Percentiles rank a stretch among this genome's conserved stretches.
Evolutionary conservation across 2,329 filamentous ascomycete species (phyloP).

Genomic region (Penicillium sp.): DNA sequence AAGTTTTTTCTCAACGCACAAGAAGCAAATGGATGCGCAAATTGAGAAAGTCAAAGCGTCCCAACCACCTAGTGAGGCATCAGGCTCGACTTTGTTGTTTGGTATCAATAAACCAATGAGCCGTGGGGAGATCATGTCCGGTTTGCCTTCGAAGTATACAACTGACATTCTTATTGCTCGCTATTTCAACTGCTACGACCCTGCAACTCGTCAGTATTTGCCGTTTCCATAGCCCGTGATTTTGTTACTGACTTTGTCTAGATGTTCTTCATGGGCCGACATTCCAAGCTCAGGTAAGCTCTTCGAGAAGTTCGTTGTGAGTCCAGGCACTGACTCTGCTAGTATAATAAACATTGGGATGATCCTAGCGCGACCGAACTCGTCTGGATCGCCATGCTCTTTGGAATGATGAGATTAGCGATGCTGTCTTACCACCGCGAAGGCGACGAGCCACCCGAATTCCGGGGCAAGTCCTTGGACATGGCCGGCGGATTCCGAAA

Average conservation of each 20-base stretch:
- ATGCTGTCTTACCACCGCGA: constrained; percentile 55
- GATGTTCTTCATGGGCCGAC: constrained; percentile 74
- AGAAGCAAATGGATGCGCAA: constrained; percentile 78
- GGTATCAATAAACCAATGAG: constrained; percentile 61
- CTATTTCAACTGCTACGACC: constrained; percentile 78
- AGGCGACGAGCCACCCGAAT: constrained; percentile 56
- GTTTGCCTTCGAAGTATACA: constrained; percentile 69
- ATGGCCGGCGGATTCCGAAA: constrained; percentile 41
- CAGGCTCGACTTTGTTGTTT: constrained; percentile 69
- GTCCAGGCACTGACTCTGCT: constrained; percentile 14
- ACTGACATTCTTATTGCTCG: constrained; percentile 78
- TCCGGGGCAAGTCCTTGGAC: constrained; percentile 47
- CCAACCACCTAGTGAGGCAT: constrained; percentile 46
- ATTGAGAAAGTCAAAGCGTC: constrained; percentile 65
- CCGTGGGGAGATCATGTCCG: constrained; percentile 66
- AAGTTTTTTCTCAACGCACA: constrained; percentile 75
- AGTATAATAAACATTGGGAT: constrained; percentile 57
- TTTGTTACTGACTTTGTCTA: constrained; percentile 8
- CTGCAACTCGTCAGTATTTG: constrained; percentile 48
- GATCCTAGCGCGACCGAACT: constrained; percentile 49
- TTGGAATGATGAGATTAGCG: constrained; percentile 56
- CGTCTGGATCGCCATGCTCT: constrained; percentile 56
- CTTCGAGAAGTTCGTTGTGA: neutral
- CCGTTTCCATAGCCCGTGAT: neutral
- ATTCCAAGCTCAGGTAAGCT: constrained; percentile 62